A percentile compares a stretch with the other conserved stretches of the same genome.
These are phyloP conservation scores for Cystobasidiopsis lactophilus DNA, from an alignment of 768 basidiomycete genomes.

Conservation along the genomic window DNA sequence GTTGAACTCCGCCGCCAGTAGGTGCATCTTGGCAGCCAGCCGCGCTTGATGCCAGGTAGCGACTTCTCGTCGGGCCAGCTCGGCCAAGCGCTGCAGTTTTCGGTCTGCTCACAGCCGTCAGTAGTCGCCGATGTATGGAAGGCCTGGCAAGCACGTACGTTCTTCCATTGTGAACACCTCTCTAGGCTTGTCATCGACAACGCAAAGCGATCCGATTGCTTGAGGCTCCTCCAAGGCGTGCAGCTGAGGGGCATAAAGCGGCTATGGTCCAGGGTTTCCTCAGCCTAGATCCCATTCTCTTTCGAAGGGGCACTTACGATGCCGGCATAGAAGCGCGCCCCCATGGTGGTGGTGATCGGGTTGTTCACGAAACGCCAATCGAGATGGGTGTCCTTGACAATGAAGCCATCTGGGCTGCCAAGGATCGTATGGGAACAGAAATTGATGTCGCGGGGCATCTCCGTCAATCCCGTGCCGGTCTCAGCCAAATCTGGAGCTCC, in stretches of 20 bases:
- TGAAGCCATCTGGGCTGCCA: slow-evolving; percentile 9
- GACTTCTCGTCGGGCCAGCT: slow-evolving; percentile 16
- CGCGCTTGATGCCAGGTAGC: slow-evolving; percentile 14
- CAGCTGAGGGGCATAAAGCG: slow-evolving; percentile 12
- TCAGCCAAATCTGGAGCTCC: slow-evolving; percentile 17
- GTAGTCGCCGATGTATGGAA: no score
- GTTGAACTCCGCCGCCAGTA: slow-evolving; percentile 5
- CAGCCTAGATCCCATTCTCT: background rate
- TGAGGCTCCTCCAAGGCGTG: slow-evolving; percentile 9
- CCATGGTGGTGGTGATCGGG: background rate
- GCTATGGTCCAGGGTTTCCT: slow-evolving; percentile 1
- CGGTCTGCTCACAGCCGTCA: no score
- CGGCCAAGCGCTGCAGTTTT: slow-evolving; percentile 15
- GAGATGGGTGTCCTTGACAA: slow-evolving; percentile 11
- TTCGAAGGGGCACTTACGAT: background rate
- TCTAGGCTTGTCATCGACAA: slow-evolving; percentile 17
- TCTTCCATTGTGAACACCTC: slow-evolving; percentile 13
- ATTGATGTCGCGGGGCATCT: slow-evolving; percentile 11
- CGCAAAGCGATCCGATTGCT: slow-evolving; percentile 17
- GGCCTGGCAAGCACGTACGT: no score
- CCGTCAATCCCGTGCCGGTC: slow-evolving; percentile 13
- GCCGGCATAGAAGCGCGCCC: slow-evolving; percentile 17
- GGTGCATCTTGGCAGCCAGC: slow-evolving; percentile 10
- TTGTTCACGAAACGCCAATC: slow-evolving; percentile 14
- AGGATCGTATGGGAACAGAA: slow-evolving; percentile 20